Evolutionary conservation across 208 protist species (phyloP).

Genomic region (Leishmania major): DNA sequence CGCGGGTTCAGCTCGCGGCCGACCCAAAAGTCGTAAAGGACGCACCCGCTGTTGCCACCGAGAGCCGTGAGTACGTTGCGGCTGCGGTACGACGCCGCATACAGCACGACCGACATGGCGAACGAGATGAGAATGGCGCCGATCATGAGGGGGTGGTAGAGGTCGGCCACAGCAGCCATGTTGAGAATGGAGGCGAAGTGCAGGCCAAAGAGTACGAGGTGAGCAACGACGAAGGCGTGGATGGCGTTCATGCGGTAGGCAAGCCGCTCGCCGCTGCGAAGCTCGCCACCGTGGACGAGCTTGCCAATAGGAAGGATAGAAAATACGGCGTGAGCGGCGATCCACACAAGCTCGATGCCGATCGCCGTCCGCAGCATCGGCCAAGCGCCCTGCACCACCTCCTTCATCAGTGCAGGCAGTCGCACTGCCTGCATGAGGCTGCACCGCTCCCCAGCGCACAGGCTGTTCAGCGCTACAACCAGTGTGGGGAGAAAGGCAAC

Average conservation of each 20-base stretch:
- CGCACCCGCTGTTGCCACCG: conserved; percentile 86
- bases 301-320: conserved; percentile 71
- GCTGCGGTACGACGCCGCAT: conserved; percentile 69
- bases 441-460: conserved; percentile 49
- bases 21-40: conserved; percentile 96
- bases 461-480: conserved; percentile 62
- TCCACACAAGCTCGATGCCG: conserved; percentile 62
- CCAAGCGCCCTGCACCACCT: conserved; percentile 25
- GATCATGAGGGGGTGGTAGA: conserved; percentile 70
- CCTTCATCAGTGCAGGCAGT: conserved; percentile 29
- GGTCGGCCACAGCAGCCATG: conserved; percentile 57
- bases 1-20: conserved; percentile 96
- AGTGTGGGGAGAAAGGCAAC: conserved; percentile 59
- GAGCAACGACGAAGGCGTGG: conserved; percentile 71
- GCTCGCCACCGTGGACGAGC: conserved; percentile 53
- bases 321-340: conserved; percentile 69
- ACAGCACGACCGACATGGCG: conserved; percentile 69
- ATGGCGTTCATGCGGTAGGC: conserved; percentile 86
- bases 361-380: conserved; percentile 53
- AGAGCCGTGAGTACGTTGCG: conserved; percentile 61
- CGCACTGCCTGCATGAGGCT: conserved; percentile 19
- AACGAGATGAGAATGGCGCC: conserved; percentile 73
- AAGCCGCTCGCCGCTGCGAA: conserved; percentile 71
- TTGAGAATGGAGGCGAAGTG: conserved; percentile 48
- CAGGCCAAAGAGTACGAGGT: conserved; percentile 48